Conservation (phyloP, 2,329 filamentous ascomycete species). For the Aspergillus sergii region DNA sequence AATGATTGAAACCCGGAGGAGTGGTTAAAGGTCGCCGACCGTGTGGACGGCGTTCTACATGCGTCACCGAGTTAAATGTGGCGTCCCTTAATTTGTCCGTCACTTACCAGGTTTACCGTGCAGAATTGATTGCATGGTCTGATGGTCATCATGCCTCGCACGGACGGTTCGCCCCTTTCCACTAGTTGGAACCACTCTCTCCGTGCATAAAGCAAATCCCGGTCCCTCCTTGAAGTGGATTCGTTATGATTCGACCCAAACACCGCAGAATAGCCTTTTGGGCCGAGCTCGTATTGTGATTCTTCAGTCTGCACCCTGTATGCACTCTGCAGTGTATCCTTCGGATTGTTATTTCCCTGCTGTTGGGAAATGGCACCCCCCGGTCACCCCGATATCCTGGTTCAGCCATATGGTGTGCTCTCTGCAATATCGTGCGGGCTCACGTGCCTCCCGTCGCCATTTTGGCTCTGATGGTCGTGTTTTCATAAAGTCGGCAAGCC, state of each 20-base stretch:
- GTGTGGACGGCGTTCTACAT: not conserved
- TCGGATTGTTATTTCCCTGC: not conserved
- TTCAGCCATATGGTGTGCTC: not conserved
- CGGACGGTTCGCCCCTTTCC: not conserved
- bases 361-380: not conserved
- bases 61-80: slow-evolving; percentile 2
- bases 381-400: too few species aligned
- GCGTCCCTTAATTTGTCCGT: not conserved
- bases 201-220: not conserved
- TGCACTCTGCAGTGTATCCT: not conserved
- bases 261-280: not conserved
- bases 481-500: not conserved
- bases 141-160: not conserved
- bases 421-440: not conserved
- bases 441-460: not conserved
- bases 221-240: not conserved
- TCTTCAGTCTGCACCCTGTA: not conserved
- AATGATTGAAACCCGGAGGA: not conserved
- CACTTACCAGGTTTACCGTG: not conserved
- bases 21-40: slow-evolving; percentile 3
- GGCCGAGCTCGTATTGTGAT: not conserved
- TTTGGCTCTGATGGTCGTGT: too few species aligned
- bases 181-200: not conserved
- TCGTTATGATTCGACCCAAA: not conserved
- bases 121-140: not conserved